Percentiles rank a stretch among this genome's conserved stretches.
phyloP scores from a whole-genome alignment of 345 rosid genomes.

The Schrenkiella parvula region DNA sequence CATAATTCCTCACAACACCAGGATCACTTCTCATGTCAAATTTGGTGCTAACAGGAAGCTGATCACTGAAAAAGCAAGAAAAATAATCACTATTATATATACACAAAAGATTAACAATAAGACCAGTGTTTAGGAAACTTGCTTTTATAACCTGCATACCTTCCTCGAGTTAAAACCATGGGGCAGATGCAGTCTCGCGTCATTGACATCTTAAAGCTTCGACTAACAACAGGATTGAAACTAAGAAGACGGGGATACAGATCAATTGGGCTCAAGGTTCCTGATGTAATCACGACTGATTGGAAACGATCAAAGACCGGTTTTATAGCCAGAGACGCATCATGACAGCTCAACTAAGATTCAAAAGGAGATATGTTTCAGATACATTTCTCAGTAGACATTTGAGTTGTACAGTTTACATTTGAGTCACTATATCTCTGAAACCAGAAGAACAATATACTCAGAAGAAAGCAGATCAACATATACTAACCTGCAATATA shows the following conservation, averaged over 20 bases:
- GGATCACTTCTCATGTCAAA: constrained; percentile 99
- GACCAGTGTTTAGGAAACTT: background rate
- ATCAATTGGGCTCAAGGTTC: constrained; percentile 96
- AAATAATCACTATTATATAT: background rate
- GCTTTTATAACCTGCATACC: constrained; percentile 35
- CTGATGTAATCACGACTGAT: constrained; percentile 96
- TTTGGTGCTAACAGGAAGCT: constrained; percentile 96
- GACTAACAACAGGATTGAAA: constrained; percentile 93
- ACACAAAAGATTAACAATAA: background rate
- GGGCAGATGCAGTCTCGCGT: constrained; percentile 99
- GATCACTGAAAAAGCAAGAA: constrained; percentile 64
- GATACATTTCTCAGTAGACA: constrained; percentile 11
- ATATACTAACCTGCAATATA: constrained; percentile 68
- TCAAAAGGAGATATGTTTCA: constrained; percentile 18
- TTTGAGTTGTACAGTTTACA: background rate
- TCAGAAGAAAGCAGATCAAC: background rate
- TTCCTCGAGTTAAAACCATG: constrained; percentile 99
- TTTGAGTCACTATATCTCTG: background rate
- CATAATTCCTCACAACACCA: constrained; percentile 94
- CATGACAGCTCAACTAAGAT: constrained; percentile 92
- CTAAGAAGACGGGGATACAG: constrained; percentile 96
- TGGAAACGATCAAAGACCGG: constrained; percentile 98
- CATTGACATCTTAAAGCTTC: constrained; percentile 94
- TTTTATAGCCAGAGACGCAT: constrained; percentile 95
- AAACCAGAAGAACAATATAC: background rate